These are phyloP conservation scores for Phylloporus sp. DNA, from an alignment of 1,284 basidiomycete genomes.

Conservation along the genomic window DNA sequence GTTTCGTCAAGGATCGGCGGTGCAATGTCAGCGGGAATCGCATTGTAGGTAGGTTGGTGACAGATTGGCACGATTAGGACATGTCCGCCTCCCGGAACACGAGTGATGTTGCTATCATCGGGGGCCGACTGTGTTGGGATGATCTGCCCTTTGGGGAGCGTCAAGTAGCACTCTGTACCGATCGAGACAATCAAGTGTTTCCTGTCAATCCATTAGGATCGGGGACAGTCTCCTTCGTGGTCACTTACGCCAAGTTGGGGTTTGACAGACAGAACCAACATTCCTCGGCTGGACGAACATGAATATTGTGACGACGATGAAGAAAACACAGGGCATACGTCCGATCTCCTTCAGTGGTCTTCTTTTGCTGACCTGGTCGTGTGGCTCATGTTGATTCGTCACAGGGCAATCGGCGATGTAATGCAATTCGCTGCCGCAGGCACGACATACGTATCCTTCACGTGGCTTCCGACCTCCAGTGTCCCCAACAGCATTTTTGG, in stretches of 20 bases:
- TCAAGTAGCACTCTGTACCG: constrained; percentile 90
- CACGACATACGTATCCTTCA: constrained; percentile 85
- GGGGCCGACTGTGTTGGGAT: constrained; percentile 72
- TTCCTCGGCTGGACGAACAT: constrained; percentile 64
- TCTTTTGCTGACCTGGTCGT: constrained; percentile 48
- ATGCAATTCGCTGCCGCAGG: constrained; percentile 84
- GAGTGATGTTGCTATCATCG: constrained; percentile 42
- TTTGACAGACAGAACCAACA: constrained; percentile 98
- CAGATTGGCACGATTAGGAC: constrained; percentile 87
- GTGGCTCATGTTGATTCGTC: constrained; percentile 48
- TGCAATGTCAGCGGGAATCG: constrained; percentile 78
- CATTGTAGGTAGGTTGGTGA: constrained; percentile 62
- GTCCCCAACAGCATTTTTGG: constrained; percentile 72
- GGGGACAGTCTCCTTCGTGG: constrained; percentile 8
- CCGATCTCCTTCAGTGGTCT: constrained; percentile 79
- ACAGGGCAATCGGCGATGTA: constrained; percentile 85
- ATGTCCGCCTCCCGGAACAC: constrained; percentile 92
- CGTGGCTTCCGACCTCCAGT: constrained; percentile 80
- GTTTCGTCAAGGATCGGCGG: constrained; percentile 81
- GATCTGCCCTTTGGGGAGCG: constrained; percentile 92
- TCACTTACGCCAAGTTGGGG: constrained; percentile 78
- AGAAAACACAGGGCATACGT: constrained; percentile 51
- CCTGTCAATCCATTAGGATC: constrained; percentile 43
- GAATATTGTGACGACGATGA: neutral
- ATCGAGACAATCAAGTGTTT: constrained; percentile 96